Evolutionary conservation across 257 asterid genomes (phyloP).

Genomic region (Solanum phureja): DNA sequence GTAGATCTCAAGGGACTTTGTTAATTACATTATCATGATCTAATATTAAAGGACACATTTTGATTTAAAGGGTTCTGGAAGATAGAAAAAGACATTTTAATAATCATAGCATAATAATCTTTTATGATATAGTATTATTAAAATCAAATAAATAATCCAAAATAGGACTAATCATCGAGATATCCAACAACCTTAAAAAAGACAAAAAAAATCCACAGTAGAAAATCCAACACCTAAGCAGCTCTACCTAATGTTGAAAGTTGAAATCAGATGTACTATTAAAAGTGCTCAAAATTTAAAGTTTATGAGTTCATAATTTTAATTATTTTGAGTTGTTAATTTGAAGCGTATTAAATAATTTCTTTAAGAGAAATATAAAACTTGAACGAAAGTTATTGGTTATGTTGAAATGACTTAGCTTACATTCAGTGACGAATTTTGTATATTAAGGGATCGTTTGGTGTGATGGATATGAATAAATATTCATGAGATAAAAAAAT

Average conservation of each 20-base stretch:
- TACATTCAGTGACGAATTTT: fast-evolving
- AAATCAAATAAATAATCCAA: neutral
- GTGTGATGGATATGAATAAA: no score
- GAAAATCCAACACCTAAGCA: neutral
- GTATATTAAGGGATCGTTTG: neutral
- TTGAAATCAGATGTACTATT: neutral
- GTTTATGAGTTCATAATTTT: neutral
- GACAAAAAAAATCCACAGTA: neutral
- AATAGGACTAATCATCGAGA: neutral
- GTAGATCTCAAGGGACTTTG: neutral
- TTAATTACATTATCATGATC: neutral
- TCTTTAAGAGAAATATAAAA: neutral
- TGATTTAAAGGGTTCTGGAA: neutral
- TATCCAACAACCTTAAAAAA: neutral
- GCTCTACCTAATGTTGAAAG: neutral
- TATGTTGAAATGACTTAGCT: neutral
- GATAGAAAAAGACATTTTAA: neutral
- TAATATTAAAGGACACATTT: neutral
- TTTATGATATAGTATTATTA: neutral
- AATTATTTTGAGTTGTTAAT: neutral
- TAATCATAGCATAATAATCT: neutral
- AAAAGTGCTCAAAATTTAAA: neutral
- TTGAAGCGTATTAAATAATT: neutral
- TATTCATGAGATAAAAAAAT: no score
- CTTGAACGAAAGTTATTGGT: neutral